Conservation (phyloP, 805 yeast genomes). For the Kodamaea neixiangensis region DNA sequence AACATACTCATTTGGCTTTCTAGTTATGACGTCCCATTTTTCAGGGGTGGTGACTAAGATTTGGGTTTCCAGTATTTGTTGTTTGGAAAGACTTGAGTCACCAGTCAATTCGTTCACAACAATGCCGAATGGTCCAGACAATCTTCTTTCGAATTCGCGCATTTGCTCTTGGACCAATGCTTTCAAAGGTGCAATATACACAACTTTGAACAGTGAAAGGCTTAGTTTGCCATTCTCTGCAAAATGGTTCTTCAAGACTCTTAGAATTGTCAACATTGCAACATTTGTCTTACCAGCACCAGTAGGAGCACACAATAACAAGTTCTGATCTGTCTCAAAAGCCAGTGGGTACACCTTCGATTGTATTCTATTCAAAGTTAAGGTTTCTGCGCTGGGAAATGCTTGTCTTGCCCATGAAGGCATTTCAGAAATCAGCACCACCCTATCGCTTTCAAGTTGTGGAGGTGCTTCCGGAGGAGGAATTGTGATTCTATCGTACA, state of each 20-base stretch:
- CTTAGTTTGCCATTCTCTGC: conserved; percentile 51
- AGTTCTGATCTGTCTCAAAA: conserved; percentile 65
- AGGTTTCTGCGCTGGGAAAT: conserved; percentile 67
- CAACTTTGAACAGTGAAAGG: conserved; percentile 65
- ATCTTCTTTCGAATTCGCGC: conserved; percentile 74
- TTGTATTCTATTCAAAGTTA: conserved; percentile 77
- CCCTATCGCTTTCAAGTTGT: conserved; percentile 41
- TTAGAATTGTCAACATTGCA: conserved; percentile 80
- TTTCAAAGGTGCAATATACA: conserved; percentile 89
- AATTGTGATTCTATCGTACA: conserved; percentile 87
- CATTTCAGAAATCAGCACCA: conserved; percentile 59
- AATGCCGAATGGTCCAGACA: conserved; percentile 59
- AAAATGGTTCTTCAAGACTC: conserved; percentile 57
- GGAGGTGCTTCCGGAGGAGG: conserved; percentile 71
- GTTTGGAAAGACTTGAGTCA: conserved; percentile 74
- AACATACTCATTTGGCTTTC: conserved; percentile 66
- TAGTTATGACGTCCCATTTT: conserved; percentile 94
- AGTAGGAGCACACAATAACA: conserved; percentile 93
- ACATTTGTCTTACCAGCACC: conserved; percentile 99
- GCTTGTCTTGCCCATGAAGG: conserved; percentile 84
- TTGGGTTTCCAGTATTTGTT: conserved; percentile 77
- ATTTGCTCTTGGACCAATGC: conserved; percentile 96
- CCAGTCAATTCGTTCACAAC: conserved; percentile 88
- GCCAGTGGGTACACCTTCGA: conserved; percentile 81
- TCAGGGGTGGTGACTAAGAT: conserved; percentile 92